These are phyloP conservation scores for Fusarium sp. DNA, from an alignment of 2,329 filamentous ascomycete species.

Conservation along the genomic window DNA sequence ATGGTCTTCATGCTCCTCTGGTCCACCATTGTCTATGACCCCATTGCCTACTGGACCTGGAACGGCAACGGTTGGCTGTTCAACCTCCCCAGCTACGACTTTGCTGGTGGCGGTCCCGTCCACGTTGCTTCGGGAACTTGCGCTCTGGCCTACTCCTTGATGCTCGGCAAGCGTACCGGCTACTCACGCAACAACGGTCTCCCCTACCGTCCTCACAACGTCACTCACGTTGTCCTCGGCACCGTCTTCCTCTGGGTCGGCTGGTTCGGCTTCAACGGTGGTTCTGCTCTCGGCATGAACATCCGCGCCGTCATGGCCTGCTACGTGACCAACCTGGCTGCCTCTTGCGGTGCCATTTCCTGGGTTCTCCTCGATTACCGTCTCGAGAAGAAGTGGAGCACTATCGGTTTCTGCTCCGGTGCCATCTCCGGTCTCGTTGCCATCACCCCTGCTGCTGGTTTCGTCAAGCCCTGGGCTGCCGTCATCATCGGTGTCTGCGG, in stretches of 20 bases:
- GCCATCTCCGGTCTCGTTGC: conserved; percentile 88
- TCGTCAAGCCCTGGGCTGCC: conserved; percentile 75
- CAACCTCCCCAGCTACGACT: conserved; percentile 77
- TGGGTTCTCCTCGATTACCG: conserved; percentile 91
- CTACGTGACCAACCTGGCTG: conserved; percentile 88
- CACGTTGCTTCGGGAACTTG: conserved; percentile 80
- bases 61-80: conserved; percentile 79
- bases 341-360: conserved; percentile 82
- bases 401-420: conserved; percentile 93
- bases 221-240: conserved; percentile 79
- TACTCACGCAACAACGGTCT: conserved; percentile 71
- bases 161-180: conserved; percentile 76
- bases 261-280: conserved; percentile 97
- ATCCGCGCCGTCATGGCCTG: conserved; percentile 90
- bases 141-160: conserved; percentile 78
- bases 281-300: conserved; percentile 83
- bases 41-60: conserved; percentile 83
- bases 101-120: conserved; percentile 80
- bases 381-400: conserved; percentile 93
- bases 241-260: conserved; percentile 89
- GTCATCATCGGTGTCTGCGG: conserved; percentile 69
- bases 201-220: conserved; percentile 78
- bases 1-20: conserved; percentile 77
- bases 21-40: conserved; percentile 78
- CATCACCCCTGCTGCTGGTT: conserved; percentile 86